Evolutionary conservation across 352 stramenopile species (phyloP), one percentile per base, ranked within the genome.

Genomic region (Globisporangium takayamanum): DNA sequence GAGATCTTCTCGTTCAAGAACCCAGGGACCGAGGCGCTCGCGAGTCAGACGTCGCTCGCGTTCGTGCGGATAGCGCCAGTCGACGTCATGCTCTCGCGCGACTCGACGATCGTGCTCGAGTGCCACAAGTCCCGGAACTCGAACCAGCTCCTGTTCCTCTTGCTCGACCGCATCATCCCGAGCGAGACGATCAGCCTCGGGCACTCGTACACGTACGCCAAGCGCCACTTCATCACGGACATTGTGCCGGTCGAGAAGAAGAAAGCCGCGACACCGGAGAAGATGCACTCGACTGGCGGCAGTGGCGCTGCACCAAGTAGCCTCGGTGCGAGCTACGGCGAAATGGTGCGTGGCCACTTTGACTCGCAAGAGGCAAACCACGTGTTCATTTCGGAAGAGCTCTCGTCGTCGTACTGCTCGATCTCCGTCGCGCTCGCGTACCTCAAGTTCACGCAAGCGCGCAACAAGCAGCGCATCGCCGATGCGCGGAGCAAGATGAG

Each of bases 391-490:
- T 80, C 85, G 5, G 85, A 95, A 50, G 85, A 95, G 62, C 60
- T 95, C 22, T 93, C 81, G 28, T 69, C 78, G 1, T 91, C 81
- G 16, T 91, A 89, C 57, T 87, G 84, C 18, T 91, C 81, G 1
- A 73, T 95, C n/a, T 91, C 81, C 11, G 83, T 95, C 51, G 80
- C 78, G 8, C 70, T 86, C n/a, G 84, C 82, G 56, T 92, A 87
- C 61, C 65, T 95, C 20, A 84, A 83, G 52, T 80, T 88, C 48
- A 63, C 91, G 6, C 84, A 92, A 53, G 61, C 63, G 8, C 69
- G 85, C 50, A 95, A 95, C 73, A 62, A 79, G 16, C 63, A 53
- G 2, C 76, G 76, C 26, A 88, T 90, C 20, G 66, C 88, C 2
- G 72, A 89, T 30, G 72, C 80, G 15, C 70, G 75, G 15, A 47